Evolutionary conservation across 371 early-diverging fungal species (phyloP), one percentile per base, ranked within the genome.

Genomic region (Parasitella parasitica): DNA sequence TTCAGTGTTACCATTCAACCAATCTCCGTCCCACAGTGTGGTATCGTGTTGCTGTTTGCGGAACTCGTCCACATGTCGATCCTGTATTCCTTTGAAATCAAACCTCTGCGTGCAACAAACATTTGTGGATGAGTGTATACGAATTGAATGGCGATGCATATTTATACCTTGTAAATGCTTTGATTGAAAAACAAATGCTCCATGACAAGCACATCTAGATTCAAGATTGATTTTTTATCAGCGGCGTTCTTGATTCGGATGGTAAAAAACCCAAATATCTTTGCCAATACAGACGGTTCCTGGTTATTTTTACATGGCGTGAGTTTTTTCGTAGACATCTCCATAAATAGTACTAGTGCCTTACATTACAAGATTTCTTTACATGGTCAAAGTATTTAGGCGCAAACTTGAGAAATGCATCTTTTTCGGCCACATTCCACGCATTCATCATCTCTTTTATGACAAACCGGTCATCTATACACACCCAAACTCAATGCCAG

Each of bases 151-250:
- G 16, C n/a, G 38, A 39, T 43, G 34, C 9, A 1, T 1, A 6
- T 27, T 39, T 55, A 43, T 73, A 90, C 89, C 64, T 79, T 73
- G 15, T 82, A 78, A 58, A 92, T 86, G 41, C 79, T 83, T 51
- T 90, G 84, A 24, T 88, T 83, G 70, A 86, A 93, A 67, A 94
- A 96, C 50, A 97, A 73, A 65, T 96, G 92, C 69, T 97, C 97
- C 97, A 96, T 96, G 6, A 97, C 94, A n/a, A 96, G 71, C 1
- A 97, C 85, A 67, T 95, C 94, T 66, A 96, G 85, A 58, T 92
- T 88, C 28, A 80, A 35, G 22, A 82, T 69, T 2, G 75, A 67
- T 26, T 87, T 87, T 28, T 92, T 89, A 15, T 89, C 89, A 1
- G 71, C 66, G 6, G 82, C 58, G 51, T 89, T 92, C 66, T 87